Conservation (phyloP, 1,284 basidiomycete genomes). For the Marasmius sp. region DNA sequence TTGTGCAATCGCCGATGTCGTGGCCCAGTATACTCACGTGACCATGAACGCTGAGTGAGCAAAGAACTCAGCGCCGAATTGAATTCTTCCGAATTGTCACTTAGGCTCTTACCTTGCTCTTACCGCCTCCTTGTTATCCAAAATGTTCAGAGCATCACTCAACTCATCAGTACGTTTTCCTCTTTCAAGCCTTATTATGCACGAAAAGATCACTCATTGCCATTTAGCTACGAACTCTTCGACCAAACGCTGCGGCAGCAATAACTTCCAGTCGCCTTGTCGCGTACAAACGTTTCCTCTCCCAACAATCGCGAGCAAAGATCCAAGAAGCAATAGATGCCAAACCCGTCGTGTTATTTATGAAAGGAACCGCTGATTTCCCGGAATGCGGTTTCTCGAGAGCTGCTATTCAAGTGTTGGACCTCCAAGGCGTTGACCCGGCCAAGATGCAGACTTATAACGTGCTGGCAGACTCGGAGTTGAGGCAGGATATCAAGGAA, state of each 20-base stretch:
- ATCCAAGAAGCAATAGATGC: slow-evolving; percentile 65
- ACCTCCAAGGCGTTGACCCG: slow-evolving; percentile 80
- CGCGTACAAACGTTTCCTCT: slow-evolving; percentile 37
- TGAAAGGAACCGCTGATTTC: slow-evolving; percentile 88
- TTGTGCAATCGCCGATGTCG: background rate
- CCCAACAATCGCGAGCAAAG: slow-evolving; percentile 40
- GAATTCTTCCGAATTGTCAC: background rate
- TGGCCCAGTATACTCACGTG: background rate
- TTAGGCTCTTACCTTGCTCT: slow-evolving; percentile 7
- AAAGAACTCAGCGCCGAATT: background rate
- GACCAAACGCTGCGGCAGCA: slow-evolving; percentile 5
- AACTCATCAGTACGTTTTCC: slow-evolving; percentile 41
- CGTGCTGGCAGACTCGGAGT: slow-evolving; percentile 84
- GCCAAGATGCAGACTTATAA: slow-evolving; percentile 89
- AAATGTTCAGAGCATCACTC: slow-evolving; percentile 45
- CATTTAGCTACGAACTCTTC: slow-evolving; percentile 14
- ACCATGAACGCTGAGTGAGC: background rate
- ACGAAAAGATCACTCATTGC: slow-evolving; percentile 1
- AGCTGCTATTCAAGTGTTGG: slow-evolving; percentile 89
- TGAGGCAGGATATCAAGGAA: slow-evolving; percentile 89
- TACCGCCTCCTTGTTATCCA: slow-evolving; percentile 13
- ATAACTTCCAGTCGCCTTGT: slow-evolving; percentile 8
- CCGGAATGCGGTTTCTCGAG: slow-evolving; percentile 96
- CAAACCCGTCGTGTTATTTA: slow-evolving; percentile 87
- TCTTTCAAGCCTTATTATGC: slow-evolving; percentile 8